These are phyloP conservation scores for Wickerhamiella vanderwaltii DNA, from an alignment of 805 yeast species.

Conservation along the genomic window DNA sequence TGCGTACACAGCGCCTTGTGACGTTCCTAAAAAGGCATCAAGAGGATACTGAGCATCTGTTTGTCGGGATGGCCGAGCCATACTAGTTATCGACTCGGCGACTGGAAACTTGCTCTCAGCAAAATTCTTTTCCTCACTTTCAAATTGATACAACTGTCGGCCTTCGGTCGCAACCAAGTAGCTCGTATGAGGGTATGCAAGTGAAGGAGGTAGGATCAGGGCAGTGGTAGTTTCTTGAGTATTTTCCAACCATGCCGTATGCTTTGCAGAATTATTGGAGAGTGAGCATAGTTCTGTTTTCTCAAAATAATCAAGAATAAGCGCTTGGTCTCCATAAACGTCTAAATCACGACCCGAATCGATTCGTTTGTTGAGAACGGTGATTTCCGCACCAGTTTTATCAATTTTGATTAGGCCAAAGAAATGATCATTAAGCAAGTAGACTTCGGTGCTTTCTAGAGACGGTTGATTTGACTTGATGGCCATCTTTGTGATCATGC, in stretches of 20 bases:
- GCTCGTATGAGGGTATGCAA: not conserved
- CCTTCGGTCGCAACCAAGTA: not conserved
- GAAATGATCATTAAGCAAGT: not conserved
- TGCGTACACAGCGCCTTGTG: slow-evolving; percentile 4
- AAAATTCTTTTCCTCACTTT: not conserved
- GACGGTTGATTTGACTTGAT: not conserved
- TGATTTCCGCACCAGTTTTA: not conserved
- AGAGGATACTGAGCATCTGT: not conserved
- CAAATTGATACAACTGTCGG: not conserved
- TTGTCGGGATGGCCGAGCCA: not conserved
- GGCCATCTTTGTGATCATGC: slow-evolving; percentile 1
- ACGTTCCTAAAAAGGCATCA: slow-evolving; percentile 1
- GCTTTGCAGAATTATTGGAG: not conserved
- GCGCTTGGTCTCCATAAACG: not conserved
- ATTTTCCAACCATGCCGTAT: slow-evolving; percentile 1
- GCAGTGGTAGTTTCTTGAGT: slow-evolving; percentile 2
- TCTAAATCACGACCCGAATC: not conserved
- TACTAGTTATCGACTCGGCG: not conserved
- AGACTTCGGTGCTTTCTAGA: not conserved
- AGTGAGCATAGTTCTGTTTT: slow-evolving; percentile 1
- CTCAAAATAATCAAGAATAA: slow-evolving; percentile 1
- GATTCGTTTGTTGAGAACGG: not conserved
- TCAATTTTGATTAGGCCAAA: not conserved
- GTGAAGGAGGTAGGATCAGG: not conserved
- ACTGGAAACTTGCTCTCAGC: not conserved